Evolutionary conservation across 352 stramenopile genomes (phyloP), one percentile per base, ranked within the genome.

Genomic region (Phytophthora rubi): DNA sequence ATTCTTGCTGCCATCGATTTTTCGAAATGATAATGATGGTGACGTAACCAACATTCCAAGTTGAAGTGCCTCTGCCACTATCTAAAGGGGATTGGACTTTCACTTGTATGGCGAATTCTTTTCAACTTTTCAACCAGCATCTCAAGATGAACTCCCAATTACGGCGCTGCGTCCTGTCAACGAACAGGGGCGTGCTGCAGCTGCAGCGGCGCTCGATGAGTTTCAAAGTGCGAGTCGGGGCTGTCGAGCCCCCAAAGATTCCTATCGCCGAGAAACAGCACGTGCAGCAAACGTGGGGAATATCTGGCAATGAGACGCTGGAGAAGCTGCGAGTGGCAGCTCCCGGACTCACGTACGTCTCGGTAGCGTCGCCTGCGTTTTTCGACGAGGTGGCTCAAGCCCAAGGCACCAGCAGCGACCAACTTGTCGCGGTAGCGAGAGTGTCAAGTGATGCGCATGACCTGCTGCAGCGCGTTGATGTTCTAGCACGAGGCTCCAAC

Each of bases 301-400:
- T 86, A 42, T 68, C 73, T 23, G 65, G 70, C 23, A 45, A 30
- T 26, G 15, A 68, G 2, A 16, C 70, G 15, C 49, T 83, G 23
- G 66, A 71, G 52, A 73, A 66, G 16, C 45, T 86, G 13, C 53
- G 67, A 21, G 57, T 83, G 5, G 67, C 68, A 39, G 63, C 60
- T 3, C 68, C 77, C 26, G 79, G 79, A 5, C 65, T 74, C 48
- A 73, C 79, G 18, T 82, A 80, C 53, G 51, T 86, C 26, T 79
- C 79, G 13, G 65, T 80, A 21, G 79, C 76, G 10, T 28, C 68
- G 8, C 56, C 66, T 32, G 32, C 73, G 13, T 67, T 75, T 60
- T 75, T 78, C 37, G 57, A 72, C 42, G 53, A 78, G 16, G 52
- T 74, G 39, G 59, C 49, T 18, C 33, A 65, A 52, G 51, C 44